phyloP scores from a whole-genome alignment of 1,284 basidiomycete genomes.

The Austroboletus novae-zelandiae region DNA sequence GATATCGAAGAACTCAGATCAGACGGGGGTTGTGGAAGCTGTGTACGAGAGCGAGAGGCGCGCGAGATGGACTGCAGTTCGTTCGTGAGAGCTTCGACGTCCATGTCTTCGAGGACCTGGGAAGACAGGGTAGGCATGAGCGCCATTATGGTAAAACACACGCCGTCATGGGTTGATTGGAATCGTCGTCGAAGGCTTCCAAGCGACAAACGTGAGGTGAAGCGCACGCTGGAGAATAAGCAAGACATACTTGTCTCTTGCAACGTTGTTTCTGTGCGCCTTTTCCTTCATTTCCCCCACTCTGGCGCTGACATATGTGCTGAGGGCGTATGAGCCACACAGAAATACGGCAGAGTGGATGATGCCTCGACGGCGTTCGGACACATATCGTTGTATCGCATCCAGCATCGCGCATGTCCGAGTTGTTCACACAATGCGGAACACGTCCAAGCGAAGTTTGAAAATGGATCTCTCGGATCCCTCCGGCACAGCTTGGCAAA shows the following conservation, averaged over 20 bases:
- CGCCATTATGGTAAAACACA: constrained; percentile 78
- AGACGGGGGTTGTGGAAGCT: constrained; percentile 33
- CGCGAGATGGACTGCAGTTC: constrained; percentile 51
- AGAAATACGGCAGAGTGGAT: constrained; percentile 43
- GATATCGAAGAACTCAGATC: constrained; percentile 41
- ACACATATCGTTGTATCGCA: constrained; percentile 44
- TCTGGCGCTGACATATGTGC: constrained; percentile 61
- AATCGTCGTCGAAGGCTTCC: constrained; percentile 74
- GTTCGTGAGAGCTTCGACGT: constrained; percentile 77
- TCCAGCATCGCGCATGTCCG: constrained; percentile 34
- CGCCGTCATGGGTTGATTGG: constrained; percentile 79
- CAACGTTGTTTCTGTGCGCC: constrained; percentile 61
- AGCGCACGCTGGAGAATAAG: constrained; percentile 3
- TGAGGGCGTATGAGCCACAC: constrained; percentile 69
- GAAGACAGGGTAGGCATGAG: constrained; percentile 75
- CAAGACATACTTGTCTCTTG: constrained; percentile 68
- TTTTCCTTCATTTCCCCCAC: constrained; percentile 71
- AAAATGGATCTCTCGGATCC: no score
- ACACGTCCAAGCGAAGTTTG: no score
- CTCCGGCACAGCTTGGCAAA: no score
- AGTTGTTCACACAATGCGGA: no score
- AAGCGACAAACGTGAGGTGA: constrained; percentile 7
- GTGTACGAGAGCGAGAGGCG: constrained; percentile 26
- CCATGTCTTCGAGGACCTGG: constrained; percentile 73
- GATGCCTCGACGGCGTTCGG: constrained; percentile 47